Percentiles rank a stretch among this genome's conserved stretches.
phyloP scores from a whole-genome alignment of 371 early-diverging fungal genomes.

The Blastocladiella emersonii region DNA sequence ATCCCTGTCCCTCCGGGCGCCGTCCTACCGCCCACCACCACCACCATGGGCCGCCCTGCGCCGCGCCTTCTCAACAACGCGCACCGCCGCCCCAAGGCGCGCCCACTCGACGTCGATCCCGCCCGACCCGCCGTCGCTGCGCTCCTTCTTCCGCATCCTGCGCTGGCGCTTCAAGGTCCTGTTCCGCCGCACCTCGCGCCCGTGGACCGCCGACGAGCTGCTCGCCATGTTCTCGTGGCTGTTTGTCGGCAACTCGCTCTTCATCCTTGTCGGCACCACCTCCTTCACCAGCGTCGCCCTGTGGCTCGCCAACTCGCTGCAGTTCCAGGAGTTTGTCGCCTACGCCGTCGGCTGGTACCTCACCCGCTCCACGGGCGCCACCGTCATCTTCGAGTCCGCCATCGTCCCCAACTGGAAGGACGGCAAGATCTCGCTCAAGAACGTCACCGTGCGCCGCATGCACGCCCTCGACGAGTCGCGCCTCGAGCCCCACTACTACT shows the following conservation, averaged over 20 bases:
- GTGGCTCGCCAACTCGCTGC: slow-evolving; percentile 66
- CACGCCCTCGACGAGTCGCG: slow-evolving; percentile 7
- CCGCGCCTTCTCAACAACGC: no score
- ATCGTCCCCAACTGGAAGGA: slow-evolving; percentile 87
- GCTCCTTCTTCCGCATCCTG: background rate
- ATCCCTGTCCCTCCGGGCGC: background rate
- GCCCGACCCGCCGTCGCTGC: background rate
- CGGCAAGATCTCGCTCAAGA: slow-evolving; percentile 71
- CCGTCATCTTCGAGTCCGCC: slow-evolving; percentile 75
- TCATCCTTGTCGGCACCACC: slow-evolving; percentile 78
- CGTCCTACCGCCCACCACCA: no score
- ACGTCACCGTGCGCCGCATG: slow-evolving; percentile 46
- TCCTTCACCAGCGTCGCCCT: slow-evolving; percentile 72
- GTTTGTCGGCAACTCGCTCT: slow-evolving; percentile 67
- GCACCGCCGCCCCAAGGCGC: no score
- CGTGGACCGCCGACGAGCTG: slow-evolving; percentile 75
- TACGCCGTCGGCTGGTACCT: slow-evolving; percentile 60
- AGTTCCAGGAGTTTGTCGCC: slow-evolving; percentile 79
- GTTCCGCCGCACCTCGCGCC: slow-evolving; percentile 17
- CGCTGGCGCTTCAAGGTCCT: background rate
- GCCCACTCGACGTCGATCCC: no score
- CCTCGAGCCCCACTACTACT: slow-evolving; percentile 2
- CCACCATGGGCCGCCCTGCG: no score
- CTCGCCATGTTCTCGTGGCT: slow-evolving; percentile 82
- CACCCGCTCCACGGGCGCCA: slow-evolving; percentile 64